Percentiles rank a stretch among this genome's conserved stretches.
Conservation (phyloP, 1,284 basidiomycete species). For the Tranzscheliella williamsii region DNA sequence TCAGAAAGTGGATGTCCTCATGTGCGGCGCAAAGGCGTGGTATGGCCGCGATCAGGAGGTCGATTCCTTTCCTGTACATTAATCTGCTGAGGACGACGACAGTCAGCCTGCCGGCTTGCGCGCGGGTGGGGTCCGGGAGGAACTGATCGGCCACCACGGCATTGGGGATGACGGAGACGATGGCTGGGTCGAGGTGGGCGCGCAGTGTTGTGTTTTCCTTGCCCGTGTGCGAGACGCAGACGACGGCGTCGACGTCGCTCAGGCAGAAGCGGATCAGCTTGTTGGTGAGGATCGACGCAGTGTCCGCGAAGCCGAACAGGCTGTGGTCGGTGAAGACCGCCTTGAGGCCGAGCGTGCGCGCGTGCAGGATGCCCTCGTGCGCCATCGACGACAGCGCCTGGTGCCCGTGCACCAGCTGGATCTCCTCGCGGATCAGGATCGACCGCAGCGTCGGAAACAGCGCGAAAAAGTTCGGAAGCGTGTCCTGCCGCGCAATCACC, state of each 20-base stretch:
- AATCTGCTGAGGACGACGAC: conserved; percentile 93
- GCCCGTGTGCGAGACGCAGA: conserved; percentile 94
- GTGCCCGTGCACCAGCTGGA: conserved; percentile 88
- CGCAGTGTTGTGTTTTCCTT: conserved; percentile 90
- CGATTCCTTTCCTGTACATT: conserved; percentile 94
- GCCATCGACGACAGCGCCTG: conserved; percentile 85
- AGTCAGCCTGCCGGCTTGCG: conserved; percentile 65
- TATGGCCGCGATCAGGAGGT: conserved; percentile 87
- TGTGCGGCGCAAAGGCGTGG: conserved; percentile 84
- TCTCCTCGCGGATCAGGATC: conserved; percentile 82
- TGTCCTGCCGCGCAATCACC: conserved; percentile 73
- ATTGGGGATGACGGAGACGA: conserved; percentile 74
- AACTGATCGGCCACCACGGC: conserved; percentile 88
- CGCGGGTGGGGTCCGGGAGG: conserved; percentile 65
- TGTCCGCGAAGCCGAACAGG: conserved; percentile 92
- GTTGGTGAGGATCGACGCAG: conserved; percentile 93
- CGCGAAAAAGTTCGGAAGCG: conserved; percentile 89
- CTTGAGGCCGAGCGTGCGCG: conserved; percentile 67
- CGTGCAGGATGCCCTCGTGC: conserved; percentile 88
- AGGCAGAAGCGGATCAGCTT: conserved; percentile 85
- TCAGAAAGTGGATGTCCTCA: conserved; percentile 81
- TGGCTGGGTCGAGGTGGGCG: conserved; percentile 65
- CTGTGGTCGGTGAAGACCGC: conserved; percentile 97
- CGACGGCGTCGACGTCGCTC: conserved; percentile 86
- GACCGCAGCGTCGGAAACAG: conserved; percentile 87